Evolutionary conservation across 2,329 filamentous ascomycete genomes (phyloP).

Genomic region (Aspergillus sp.): DNA sequence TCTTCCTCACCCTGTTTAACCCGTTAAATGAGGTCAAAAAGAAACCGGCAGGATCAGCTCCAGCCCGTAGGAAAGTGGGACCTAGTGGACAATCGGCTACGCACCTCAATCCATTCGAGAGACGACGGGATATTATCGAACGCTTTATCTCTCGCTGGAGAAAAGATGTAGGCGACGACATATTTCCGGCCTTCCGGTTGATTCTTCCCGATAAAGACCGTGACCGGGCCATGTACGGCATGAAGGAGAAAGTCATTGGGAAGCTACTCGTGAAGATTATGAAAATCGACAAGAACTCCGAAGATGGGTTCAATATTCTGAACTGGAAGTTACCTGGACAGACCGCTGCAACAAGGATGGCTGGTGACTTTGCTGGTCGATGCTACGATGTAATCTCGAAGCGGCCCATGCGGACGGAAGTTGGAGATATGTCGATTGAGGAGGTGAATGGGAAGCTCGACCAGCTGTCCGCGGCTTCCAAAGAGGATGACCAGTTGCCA

Average conservation of each 20-base stretch:
- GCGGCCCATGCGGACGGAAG: slow-evolving; percentile 63
- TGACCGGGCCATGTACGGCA: slow-evolving; percentile 82
- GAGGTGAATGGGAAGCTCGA: slow-evolving; percentile 86
- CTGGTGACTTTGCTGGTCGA: slow-evolving; percentile 85
- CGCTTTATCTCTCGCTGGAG: slow-evolving; percentile 83
- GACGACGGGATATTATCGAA: slow-evolving; percentile 71
- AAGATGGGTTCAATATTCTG: slow-evolving; percentile 74
- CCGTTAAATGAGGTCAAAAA: slow-evolving; percentile 72
- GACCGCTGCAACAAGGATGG: slow-evolving; percentile 53
- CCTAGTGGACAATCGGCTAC: slow-evolving; percentile 42
- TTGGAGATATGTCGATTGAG: slow-evolving; percentile 73
- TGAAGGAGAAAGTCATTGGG: slow-evolving; percentile 87
- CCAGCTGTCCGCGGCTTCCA: slow-evolving; percentile 61
- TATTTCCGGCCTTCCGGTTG: slow-evolving; percentile 85
- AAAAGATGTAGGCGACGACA: slow-evolving; percentile 77
- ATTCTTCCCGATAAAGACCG: slow-evolving; percentile 90
- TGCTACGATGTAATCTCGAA: slow-evolving; percentile 84
- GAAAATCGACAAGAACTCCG: slow-evolving; percentile 83
- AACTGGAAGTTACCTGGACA: slow-evolving; percentile 89
- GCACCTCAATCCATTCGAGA: slow-evolving; percentile 64
- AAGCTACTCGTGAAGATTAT: slow-evolving; percentile 86
- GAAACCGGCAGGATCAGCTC: slow-evolving; percentile 49
- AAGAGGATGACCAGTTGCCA: slow-evolving; percentile 74
- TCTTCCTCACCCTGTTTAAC: slow-evolving; percentile 73
- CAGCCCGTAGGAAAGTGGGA: slow-evolving; percentile 51